Conservation (phyloP, 2,329 filamentous ascomycete species). For the Colletotrichum musae region DNA sequence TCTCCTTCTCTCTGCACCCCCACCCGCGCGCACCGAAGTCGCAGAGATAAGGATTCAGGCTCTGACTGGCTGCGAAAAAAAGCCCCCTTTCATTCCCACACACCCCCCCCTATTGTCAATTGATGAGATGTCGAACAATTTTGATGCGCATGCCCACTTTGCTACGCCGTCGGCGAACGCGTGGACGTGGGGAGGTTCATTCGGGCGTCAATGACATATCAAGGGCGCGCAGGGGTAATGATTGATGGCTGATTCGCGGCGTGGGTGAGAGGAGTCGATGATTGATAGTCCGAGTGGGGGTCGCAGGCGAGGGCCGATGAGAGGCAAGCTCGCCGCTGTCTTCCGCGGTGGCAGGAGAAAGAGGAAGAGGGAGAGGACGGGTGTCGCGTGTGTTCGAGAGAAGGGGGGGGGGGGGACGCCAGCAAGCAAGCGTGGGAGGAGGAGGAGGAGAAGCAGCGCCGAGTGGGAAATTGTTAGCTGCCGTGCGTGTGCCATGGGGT, state of each 20-base stretch:
- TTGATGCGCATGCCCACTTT: conserved; percentile 24
- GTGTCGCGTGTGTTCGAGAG: not conserved
- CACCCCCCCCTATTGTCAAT: not conserved
- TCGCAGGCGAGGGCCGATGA: not conserved
- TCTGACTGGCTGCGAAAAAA: conserved; percentile 22
- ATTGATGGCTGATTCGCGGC: not conserved
- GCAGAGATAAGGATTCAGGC: conserved; percentile 34
- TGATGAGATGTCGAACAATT: conserved; percentile 14
- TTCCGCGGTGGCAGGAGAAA: not conserved
- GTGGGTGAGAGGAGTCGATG: not conserved
- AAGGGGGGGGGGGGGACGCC: not conserved
- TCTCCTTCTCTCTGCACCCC: not conserved
- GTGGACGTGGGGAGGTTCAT: not conserved
- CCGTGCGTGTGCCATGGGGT: not conserved
- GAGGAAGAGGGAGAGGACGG: not conserved
- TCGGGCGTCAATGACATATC: conserved; percentile 19
- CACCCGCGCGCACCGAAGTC: conserved; percentile 33
- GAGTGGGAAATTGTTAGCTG: conserved; percentile 33
- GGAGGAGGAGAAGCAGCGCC: not conserved
- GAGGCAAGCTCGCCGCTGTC: not conserved
- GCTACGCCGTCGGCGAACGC: conserved; percentile 23
- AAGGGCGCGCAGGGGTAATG: not conserved
- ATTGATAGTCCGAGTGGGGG: conserved; percentile 9
- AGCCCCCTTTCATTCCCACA: not conserved
- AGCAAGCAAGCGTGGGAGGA: not conserved